phyloP scores from a whole-genome alignment of 768 basidiomycete species.

The Russula sp. region DNA sequence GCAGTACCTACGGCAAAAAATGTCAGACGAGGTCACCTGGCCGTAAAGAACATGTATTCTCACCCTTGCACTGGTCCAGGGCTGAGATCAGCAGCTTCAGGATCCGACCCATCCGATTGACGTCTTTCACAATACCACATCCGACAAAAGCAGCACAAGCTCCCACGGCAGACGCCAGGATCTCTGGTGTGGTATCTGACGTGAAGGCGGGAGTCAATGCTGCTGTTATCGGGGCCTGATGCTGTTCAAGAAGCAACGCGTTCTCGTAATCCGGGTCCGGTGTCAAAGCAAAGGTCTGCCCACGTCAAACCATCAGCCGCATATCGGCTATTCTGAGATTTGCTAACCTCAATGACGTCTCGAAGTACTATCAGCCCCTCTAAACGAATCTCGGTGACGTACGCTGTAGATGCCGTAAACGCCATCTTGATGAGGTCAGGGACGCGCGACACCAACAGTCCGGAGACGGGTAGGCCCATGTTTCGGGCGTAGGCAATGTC shows the following conservation, averaged over 20 bases:
- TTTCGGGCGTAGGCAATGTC: slow-evolving; percentile 66
- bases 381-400: slow-evolving; percentile 91
- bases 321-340: not conserved
- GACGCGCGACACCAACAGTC: slow-evolving; percentile 76
- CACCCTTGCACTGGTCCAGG: slow-evolving; percentile 86
- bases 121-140: slow-evolving; percentile 88
- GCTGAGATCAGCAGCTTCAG: slow-evolving; percentile 83
- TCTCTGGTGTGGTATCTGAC: slow-evolving; percentile 91
- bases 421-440: slow-evolving; percentile 97
- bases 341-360: slow-evolving; percentile 82
- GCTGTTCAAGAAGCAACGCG: slow-evolving; percentile 86
- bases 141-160: slow-evolving; percentile 95
- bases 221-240: slow-evolving; percentile 97
- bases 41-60: slow-evolving; percentile 8
- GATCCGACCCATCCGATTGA: slow-evolving; percentile 88
- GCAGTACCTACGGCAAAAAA: slow-evolving; percentile 54
- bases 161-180: slow-evolving; percentile 85
- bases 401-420: slow-evolving; percentile 93
- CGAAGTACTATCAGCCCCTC: slow-evolving; percentile 84
- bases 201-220: slow-evolving; percentile 96
- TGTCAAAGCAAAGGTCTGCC: slow-evolving; percentile 77
- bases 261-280: slow-evolving; percentile 94
- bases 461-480: slow-evolving; percentile 49
- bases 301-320: slow-evolving; percentile 6
- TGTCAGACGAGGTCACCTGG: not conserved